These are phyloP conservation scores for Carex cristatella DNA, from an alignment of 176 grass and related monocot species.

Conservation along the genomic window DNA sequence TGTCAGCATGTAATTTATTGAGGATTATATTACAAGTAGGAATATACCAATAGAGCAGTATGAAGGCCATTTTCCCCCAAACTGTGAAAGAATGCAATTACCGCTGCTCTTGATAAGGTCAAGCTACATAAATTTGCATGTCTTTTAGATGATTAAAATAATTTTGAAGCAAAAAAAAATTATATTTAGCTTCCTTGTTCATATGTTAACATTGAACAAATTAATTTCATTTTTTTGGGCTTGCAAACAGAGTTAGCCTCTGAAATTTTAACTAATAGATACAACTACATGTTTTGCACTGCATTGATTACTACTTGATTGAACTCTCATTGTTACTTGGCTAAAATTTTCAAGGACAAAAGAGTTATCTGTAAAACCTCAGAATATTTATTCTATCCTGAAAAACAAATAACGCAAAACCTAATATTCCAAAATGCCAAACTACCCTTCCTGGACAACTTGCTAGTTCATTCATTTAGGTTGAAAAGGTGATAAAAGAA, in stretches of 20 bases:
- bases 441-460: neutral
- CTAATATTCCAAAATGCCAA: neutral
- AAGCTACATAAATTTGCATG: slow-evolving; percentile 32
- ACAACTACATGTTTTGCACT: neutral
- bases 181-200: neutral
- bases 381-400: neutral
- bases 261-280: neutral
- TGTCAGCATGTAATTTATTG: neutral
- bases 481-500: neutral
- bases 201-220: neutral
- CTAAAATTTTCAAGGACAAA: neutral
- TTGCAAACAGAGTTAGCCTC: neutral
- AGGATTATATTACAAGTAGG: neutral
- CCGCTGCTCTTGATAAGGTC: slow-evolving; percentile 58
- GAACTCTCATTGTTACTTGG: neutral
- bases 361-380: neutral
- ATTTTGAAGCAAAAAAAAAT: neutral
- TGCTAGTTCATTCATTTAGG: neutral
- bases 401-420: neutral
- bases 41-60: slow-evolving; percentile 58
- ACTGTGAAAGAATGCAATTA: slow-evolving; percentile 66
- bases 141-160: neutral
- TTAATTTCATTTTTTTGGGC: neutral
- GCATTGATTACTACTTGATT: neutral
- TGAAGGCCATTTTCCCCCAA: slow-evolving; percentile 80